Evolutionary conservation across 768 basidiomycete genomes (phyloP), one percentile per base, ranked within the genome.

Genomic region (Boletus subcaerulescens): DNA sequence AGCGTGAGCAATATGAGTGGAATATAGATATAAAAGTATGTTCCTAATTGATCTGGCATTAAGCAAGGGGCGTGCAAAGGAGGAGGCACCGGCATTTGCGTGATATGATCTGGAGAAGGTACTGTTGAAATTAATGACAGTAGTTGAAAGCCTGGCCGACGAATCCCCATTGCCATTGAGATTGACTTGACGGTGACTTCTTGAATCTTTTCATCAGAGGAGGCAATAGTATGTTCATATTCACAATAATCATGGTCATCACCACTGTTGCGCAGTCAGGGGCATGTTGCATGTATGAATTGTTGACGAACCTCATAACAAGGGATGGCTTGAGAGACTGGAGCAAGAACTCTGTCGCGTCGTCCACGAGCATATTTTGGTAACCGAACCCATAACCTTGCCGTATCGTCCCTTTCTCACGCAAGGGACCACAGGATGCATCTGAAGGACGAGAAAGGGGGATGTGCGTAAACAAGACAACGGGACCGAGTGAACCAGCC

Each of bases 221-320:
- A 59, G 24, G 58, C 54, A 50, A 69, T 66, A 58, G 71, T 60
- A 68, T 86, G 83, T 66, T 76, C 75, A 64, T 85, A 83, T 74
- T 91, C 91, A 71, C 96, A 98, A 60, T 95, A 93, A 64, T 98
- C 96, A 67, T 97, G 94, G 65, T 98, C 94, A 69, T 98, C 93
- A 6, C 92, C 96, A 60, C 91, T 93, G 52, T 39, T 41, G 55
- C 36, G 52, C 38, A 31, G 45, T 60, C 49, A 60, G 60, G 10
- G 26, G 32, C 48, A 31, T 24, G 33, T 47, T 45, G 24, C 3
- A 29, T 43, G 12, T 13, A n/a, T 15, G 20, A 45, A 54, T 24
- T 45, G 18, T 29, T 12, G 45, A 60, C 75, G 53, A 60, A 89
- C 89, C 89, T 93, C 70, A 93, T 87, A 33, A 95, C 76, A 13